phyloP scores from a whole-genome alignment of 1,284 basidiomycete genomes.

The Takashimella koratensis region DNA sequence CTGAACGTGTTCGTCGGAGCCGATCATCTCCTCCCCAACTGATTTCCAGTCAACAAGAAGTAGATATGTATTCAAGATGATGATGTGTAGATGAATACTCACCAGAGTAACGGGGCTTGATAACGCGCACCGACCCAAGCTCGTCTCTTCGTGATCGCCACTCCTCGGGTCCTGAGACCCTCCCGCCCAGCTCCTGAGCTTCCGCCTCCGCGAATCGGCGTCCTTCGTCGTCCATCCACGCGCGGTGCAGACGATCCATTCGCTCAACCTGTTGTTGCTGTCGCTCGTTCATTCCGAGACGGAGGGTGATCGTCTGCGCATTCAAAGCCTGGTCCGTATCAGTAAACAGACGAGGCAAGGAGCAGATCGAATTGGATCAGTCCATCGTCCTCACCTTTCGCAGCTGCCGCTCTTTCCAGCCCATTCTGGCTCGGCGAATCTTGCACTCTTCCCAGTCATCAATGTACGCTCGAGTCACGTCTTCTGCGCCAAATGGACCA shows the following conservation, averaged over 20 bases:
- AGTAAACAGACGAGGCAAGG: background rate
- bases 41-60: background rate
- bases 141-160: conserved; percentile 50
- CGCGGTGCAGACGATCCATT: conserved; percentile 40
- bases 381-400: conserved; percentile 30
- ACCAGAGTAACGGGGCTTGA: conserved; percentile 16
- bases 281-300: conserved; percentile 6
- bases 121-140: conserved; percentile 21
- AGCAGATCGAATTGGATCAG: background rate
- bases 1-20: conserved; percentile 3
- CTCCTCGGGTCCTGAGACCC: conserved; percentile 49
- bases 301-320: conserved; percentile 20
- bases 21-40: background rate
- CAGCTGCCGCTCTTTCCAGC: conserved; percentile 38
- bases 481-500: conserved; percentile 47
- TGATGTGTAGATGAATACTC: background rate
- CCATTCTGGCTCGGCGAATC: conserved; percentile 20
- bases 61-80: background rate
- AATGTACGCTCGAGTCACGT: conserved; percentile 51
- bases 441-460: conserved; percentile 40
- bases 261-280: conserved; percentile 22
- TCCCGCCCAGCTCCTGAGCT: conserved; percentile 31
- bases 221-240: conserved; percentile 37
- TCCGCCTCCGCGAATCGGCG: conserved; percentile 30
- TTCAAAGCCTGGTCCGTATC: conserved; percentile 18